Percentiles rank a stretch among this genome's conserved stretches.
Evolutionary conservation across 225 moss, liverwort and hornwort species (phyloP).

Genomic region (Takakia lepidozioides): DNA sequence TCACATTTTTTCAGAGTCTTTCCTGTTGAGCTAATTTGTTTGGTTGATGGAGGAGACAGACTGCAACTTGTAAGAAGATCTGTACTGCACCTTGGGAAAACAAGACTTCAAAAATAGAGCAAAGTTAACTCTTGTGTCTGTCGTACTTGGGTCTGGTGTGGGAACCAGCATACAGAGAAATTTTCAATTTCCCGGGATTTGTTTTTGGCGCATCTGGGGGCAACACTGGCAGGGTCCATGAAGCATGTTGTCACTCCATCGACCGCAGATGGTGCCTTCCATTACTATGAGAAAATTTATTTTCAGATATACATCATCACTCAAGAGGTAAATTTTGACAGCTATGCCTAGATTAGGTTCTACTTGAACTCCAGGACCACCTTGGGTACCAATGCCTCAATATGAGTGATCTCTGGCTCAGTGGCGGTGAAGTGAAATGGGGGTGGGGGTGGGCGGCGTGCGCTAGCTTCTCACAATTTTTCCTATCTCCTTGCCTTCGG

Average conservation of each 20-base stretch:
- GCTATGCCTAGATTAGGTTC: not conserved
- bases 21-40: too few species aligned
- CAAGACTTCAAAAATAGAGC: too few species aligned
- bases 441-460: too few species aligned
- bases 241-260: slow-evolving; percentile 94
- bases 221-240: slow-evolving; percentile 79
- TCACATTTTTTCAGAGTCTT: not conserved
- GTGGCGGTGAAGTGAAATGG: too few species aligned
- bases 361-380: too few species aligned
- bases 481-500: too few species aligned
- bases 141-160: not conserved
- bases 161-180: slow-evolving; percentile 41
- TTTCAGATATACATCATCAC: slow-evolving; percentile 89
- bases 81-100: too few species aligned
- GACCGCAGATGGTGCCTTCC: slow-evolving; percentile 92
- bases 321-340: slow-evolving; percentile 42
- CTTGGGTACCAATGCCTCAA: too few species aligned
- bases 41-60: not conserved
- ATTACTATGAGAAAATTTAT: slow-evolving; percentile 78
- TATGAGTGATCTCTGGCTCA: too few species aligned
- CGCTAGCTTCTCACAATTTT: too few species aligned
- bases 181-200: slow-evolving; percentile 79
- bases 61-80: too few species aligned
- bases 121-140: not conserved
- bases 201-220: slow-evolving; percentile 91